Conservation (phyloP, 257 asterid species). For the Rubia yunnanensis region DNA sequence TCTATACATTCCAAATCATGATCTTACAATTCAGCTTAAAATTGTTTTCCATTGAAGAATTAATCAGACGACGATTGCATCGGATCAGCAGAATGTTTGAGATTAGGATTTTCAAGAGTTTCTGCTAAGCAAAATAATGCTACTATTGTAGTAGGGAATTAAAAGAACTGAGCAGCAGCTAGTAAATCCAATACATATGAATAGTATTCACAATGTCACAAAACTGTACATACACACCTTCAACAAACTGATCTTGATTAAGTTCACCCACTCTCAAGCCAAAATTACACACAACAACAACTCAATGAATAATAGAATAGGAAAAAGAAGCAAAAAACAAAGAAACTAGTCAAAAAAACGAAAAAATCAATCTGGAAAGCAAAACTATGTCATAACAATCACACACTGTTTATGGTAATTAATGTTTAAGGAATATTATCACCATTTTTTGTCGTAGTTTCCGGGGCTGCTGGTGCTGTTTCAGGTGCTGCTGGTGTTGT, state of each 20-base stretch:
- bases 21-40: too few relatives aligned
- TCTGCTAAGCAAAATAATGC: background rate
- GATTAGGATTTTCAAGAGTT: background rate
- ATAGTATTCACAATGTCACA: conserved; percentile 13
- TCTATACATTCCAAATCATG: too few relatives aligned
- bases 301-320: conserved; percentile 28
- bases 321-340: conserved; percentile 9
- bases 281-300: conserved; percentile 25
- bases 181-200: background rate
- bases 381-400: conserved; percentile 17
- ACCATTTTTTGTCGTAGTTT: conserved; percentile 21
- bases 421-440: conserved; percentile 8
- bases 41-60: too few relatives aligned
- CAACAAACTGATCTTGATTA: conserved; percentile 38
- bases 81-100: background rate
- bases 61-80: too few relatives aligned
- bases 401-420: conserved; percentile 22
- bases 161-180: background rate
- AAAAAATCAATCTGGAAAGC: conserved; percentile 9
- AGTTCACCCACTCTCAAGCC: conserved; percentile 36
- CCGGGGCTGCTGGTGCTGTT: background rate
- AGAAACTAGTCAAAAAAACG: conserved; percentile 10
- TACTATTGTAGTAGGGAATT: background rate
- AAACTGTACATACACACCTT: conserved; percentile 26
- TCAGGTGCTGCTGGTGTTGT: conserved; percentile 8